Percentiles rank a stretch among this genome's conserved stretches.
These are phyloP conservation scores for Ustilago loliicola DNA, from an alignment of 1,284 basidiomycete species.

Conservation along the genomic window DNA sequence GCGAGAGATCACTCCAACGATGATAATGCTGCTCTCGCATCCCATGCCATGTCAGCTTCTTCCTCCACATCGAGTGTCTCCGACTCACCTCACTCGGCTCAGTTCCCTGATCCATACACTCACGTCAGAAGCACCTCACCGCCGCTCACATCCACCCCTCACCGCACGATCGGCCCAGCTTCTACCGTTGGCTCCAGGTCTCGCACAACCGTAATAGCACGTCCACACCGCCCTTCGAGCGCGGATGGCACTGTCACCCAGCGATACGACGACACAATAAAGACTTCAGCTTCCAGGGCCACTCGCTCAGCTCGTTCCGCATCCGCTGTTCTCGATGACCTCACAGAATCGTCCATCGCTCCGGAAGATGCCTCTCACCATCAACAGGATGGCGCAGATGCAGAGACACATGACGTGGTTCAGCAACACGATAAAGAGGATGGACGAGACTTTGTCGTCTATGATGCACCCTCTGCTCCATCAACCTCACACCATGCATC, in stretches of 20 bases:
- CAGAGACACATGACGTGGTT: neutral
- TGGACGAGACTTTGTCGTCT: conserved; percentile 39
- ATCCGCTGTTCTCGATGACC: conserved; percentile 43
- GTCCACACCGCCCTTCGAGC: conserved; percentile 27
- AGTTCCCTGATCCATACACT: conserved; percentile 39
- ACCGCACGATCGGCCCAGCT: conserved; percentile 32
- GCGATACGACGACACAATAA: conserved; percentile 42
- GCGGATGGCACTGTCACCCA: conserved; percentile 16
- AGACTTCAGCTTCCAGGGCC: conserved; percentile 28
- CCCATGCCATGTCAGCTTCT: conserved; percentile 23
- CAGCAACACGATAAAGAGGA: conserved; percentile 10
- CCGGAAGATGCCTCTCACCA: conserved; percentile 24
- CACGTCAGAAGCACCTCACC: conserved; percentile 43
- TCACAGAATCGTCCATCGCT: conserved; percentile 50
- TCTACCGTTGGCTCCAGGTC: conserved; percentile 48
- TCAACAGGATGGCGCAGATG: conserved; percentile 4
- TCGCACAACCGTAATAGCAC: conserved; percentile 46
- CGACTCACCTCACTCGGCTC: conserved; percentile 25
- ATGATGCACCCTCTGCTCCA: conserved; percentile 23
- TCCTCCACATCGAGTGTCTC: conserved; percentile 43
- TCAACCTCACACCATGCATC: conserved; percentile 14
- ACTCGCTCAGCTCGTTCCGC: conserved; percentile 38
- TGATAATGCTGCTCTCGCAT: neutral
- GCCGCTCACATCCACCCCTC: conserved; percentile 52
- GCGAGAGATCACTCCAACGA: conserved; percentile 3